Percentiles rank a stretch among this genome's conserved stretches.
phyloP scores from a whole-genome alignment of 352 stramenopile species.

The Thraustochytrium striatum region DNA sequence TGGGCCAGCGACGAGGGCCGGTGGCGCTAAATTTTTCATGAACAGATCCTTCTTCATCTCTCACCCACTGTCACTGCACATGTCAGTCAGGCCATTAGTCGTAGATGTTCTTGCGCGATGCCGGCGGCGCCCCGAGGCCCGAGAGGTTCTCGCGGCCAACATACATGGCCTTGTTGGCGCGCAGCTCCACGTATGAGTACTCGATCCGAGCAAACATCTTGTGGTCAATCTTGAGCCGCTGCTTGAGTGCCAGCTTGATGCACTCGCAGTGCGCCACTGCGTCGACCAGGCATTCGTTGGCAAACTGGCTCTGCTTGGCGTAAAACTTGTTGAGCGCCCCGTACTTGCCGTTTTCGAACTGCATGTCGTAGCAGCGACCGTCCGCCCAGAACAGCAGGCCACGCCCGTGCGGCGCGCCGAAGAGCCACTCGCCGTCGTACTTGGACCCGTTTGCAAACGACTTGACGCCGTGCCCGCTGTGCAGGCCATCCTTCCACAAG shows the following conservation, averaged over 20 bases:
- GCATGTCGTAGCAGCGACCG: constrained; percentile 31
- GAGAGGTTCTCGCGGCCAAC: constrained; percentile 22
- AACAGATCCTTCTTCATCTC: neutral
- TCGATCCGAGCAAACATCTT: constrained; percentile 29
- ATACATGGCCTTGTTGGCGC: neutral
- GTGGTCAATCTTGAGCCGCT: constrained; percentile 14
- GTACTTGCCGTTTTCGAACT: constrained; percentile 46
- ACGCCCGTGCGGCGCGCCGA: constrained; percentile 52
- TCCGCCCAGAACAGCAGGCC: constrained; percentile 42
- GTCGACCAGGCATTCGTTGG: constrained; percentile 33
- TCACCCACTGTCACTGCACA: no score
- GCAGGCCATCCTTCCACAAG: constrained; percentile 57
- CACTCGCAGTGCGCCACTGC: constrained; percentile 32
- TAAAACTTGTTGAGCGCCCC: constrained; percentile 27
- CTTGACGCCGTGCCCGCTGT: constrained; percentile 65
- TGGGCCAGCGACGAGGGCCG: neutral
- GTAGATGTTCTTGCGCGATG: neutral
- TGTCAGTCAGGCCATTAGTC: neutral
- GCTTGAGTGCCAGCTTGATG: constrained; percentile 28
- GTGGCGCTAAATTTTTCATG: constrained; percentile 22
- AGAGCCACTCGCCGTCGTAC: constrained; percentile 63
- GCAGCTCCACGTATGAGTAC: constrained; percentile 24
- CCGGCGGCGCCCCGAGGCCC: constrained; percentile 16
- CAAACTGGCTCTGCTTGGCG: constrained; percentile 28
- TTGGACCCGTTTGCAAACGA: constrained; percentile 68